Evolutionary conservation across 352 stramenopile genomes (phyloP).

Genomic region (Thraustochytrium sp.): DNA sequence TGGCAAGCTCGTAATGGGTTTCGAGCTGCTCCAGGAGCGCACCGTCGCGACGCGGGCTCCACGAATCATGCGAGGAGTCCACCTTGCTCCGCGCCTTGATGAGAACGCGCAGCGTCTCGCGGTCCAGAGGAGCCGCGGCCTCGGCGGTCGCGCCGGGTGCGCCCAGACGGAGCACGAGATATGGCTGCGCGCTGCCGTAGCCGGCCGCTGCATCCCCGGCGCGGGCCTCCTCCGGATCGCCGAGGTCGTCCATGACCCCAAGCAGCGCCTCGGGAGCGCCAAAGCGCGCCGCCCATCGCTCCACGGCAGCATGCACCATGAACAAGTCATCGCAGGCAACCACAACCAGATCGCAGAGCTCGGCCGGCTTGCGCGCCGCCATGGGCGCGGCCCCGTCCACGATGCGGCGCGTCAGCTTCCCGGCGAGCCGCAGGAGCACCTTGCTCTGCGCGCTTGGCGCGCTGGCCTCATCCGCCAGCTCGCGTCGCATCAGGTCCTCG

Average conservation of each 20-base stretch:
- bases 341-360: constrained; percentile 33
- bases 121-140: neutral
- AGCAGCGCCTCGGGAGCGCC: neutral
- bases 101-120: neutral
- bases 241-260: neutral
- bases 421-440: neutral
- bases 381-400: neutral
- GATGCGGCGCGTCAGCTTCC: constrained; percentile 6
- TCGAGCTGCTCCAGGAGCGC: constrained; percentile 19
- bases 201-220: neutral
- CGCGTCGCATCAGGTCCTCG: neutral
- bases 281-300: neutral
- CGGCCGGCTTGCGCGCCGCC: neutral
- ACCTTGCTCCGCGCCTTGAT: constrained; percentile 13
- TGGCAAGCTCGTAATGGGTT: neutral
- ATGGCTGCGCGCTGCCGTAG: neutral
- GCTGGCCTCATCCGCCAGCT: neutral
- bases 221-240: too few relatives aligned
- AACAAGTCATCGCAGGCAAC: constrained; percentile 1
- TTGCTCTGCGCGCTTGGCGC: neutral
- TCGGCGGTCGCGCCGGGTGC: neutral
- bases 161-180: constrained; percentile 1
- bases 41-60: neutral
- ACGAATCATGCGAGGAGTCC: constrained; percentile 27
- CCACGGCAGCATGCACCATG: neutral